A percentile compares a stretch with the other conserved stretches of the same genome.
Conservation (phyloP, 116 monocot species). For the Iris pallida region DNA sequence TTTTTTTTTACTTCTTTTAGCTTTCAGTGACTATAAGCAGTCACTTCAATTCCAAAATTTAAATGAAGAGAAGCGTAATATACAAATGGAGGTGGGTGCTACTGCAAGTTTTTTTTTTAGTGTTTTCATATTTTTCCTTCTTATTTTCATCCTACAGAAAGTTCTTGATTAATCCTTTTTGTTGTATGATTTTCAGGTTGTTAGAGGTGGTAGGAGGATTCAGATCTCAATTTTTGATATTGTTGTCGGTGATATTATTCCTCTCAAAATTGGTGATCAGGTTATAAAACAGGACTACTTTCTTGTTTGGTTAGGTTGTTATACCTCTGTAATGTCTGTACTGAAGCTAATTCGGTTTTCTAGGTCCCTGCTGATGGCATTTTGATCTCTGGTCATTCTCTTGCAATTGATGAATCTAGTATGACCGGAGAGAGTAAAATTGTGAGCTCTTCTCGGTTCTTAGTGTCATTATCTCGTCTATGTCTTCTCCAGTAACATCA, state of each 20-base stretch:
- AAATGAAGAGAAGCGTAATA: conserved; percentile 93
- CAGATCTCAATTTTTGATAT: conserved; percentile 92
- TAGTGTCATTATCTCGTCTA: background rate
- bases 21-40: conserved; percentile 87
- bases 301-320: conserved; percentile 9
- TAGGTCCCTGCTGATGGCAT: conserved; percentile 99
- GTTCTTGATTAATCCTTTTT: background rate
- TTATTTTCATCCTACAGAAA: background rate
- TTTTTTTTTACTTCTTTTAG: conserved; percentile 30
- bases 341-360: conserved; percentile 10
- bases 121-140: conserved; percentile 3
- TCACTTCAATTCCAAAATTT: conserved; percentile 95
- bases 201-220: conserved; percentile 87
- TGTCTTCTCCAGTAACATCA: background rate
- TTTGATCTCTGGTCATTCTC: conserved; percentile 84
- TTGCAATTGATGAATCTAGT: conserved; percentile 95
- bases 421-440: conserved; percentile 96
- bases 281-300: conserved; percentile 22
- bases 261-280: conserved; percentile 99
- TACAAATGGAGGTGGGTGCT: conserved; percentile 73
- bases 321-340: background rate
- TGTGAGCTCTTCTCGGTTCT: conserved; percentile 32
- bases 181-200: conserved; percentile 45
- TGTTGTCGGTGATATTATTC: conserved; percentile 93
- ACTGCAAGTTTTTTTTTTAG: conserved; percentile 7